A percentile compares a stretch with the other conserved stretches of the same genome.
Evolutionary conservation across 768 basidiomycete genomes (phyloP).

Genomic region (Hebeloma cylindrosporum): DNA sequence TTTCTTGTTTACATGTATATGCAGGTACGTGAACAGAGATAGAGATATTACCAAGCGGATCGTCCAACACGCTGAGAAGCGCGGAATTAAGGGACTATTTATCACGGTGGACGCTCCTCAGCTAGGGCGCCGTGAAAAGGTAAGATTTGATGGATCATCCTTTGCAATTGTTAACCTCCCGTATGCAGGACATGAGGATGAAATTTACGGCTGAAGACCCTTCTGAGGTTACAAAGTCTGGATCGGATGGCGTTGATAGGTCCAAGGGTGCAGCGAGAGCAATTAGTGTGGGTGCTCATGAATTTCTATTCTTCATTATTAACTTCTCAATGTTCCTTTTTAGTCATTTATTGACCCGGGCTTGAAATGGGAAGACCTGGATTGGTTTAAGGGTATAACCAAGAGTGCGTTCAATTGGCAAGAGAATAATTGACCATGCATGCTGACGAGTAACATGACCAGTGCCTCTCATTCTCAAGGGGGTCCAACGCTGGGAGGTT

Average conservation of each 20-base stretch:
- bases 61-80: constrained; percentile 84
- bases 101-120: constrained; percentile 99
- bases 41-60: constrained; percentile 79
- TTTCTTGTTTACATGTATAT: neutral
- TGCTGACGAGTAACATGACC: constrained; percentile 25
- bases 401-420: constrained; percentile 39
- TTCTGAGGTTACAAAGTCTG: constrained; percentile 52
- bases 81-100: constrained; percentile 91
- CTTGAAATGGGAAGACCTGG: constrained; percentile 81
- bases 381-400: constrained; percentile 81
- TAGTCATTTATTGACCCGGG: constrained; percentile 95
- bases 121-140: constrained; percentile 91
- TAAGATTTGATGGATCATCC: constrained; percentile 77
- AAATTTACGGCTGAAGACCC: constrained; percentile 86
- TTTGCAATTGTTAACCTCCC: constrained; percentile 62
- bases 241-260: constrained; percentile 63
- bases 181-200: constrained; percentile 90
- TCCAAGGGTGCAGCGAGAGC: constrained; percentile 94
- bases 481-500: constrained; percentile 84
- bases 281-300: constrained; percentile 50
- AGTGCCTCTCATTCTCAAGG: constrained; percentile 93
- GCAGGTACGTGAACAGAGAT: constrained; percentile 88
- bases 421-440: constrained; percentile 33
- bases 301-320: neutral
- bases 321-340: neutral